Base-by-base conservation (phyloP, 768 basidiomycete species). In the Agaricus sinodeliciosus region DNA sequence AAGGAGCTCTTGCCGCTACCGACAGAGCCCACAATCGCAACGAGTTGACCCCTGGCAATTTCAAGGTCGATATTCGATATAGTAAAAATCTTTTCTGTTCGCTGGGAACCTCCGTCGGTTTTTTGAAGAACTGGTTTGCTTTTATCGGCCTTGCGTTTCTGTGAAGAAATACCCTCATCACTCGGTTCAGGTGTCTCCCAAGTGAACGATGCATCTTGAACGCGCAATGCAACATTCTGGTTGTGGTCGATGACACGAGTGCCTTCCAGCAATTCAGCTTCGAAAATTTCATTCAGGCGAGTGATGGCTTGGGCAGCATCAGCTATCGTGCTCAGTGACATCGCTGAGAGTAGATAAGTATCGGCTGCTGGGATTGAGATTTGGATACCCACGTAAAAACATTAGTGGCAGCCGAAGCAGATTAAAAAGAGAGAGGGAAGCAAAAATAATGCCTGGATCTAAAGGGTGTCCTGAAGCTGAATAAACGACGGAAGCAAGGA, bases 381-480 rank as follows among this genome's bases (percentile, higher is more conserved):
- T 1, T 26, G 28, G 31, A 42, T 25, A 66, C 77, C 53, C 62
- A 79, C 77, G 78, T 49, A 79, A 64, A 56, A 93, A 76, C 85
- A 90, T 87, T 31, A 94, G 74, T 0, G 94, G 92, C 52, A 93
- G 58, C 18, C 92, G 76, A 41, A 94, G 74, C 16, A 96, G 69
- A 58, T 85, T 87, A 77, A 95, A 97, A 4, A 94, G 73, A 0
- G 87, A 84, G 48, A 97, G 71, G 18, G 91, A 91, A 18, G 93
- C 74, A 67, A 96, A 96, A 55, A 95, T 78, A 34, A 80, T 75
- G 0, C 83, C 83, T 0, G 94, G 78, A 18, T 84, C 69, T 31
- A 90, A 75, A 3, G 66, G 39, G 62, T 92, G 88, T 0, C 87
- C 87, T 0, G 82, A 77, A 18, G 79, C 69, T 3, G 86, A 82